phyloP scores from a whole-genome alignment of 345 rosid species.

The Lepidium africanum region DNA sequence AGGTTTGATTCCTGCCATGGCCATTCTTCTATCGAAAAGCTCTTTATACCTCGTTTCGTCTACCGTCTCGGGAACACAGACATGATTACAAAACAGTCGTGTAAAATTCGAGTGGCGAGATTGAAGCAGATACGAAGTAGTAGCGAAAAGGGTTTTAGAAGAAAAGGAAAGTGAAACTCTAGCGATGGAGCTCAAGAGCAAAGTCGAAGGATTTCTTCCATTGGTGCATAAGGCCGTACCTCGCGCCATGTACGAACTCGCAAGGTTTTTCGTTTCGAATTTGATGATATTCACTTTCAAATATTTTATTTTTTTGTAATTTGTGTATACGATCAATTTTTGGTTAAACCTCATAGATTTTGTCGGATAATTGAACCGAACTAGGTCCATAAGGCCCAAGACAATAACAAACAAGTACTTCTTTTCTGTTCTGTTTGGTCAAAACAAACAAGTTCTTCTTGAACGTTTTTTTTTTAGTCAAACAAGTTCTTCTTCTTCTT shows the following conservation, averaged over 20 bases:
- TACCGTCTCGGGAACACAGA: constrained; percentile 22
- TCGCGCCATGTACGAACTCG: constrained; percentile 38
- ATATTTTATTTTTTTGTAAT: neutral
- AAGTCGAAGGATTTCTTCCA: constrained; percentile 30
- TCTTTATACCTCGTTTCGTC: constrained; percentile 37
- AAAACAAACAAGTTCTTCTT: neutral
- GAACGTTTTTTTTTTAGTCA: too few relatives aligned
- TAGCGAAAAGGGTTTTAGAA: constrained; percentile 18
- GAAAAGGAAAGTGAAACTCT: constrained; percentile 28
- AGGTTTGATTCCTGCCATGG: constrained; percentile 77
- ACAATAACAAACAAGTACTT: neutral
- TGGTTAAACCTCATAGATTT: neutral
- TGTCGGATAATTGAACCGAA: neutral
- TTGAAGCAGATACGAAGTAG: constrained; percentile 4
- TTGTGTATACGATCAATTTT: neutral
- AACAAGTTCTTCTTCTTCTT: too few relatives aligned
- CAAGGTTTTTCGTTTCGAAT: neutral
- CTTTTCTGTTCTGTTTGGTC: too few relatives aligned
- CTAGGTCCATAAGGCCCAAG: neutral
- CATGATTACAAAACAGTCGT: constrained; percentile 40
- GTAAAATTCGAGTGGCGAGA: constrained; percentile 17
- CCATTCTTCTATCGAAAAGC: constrained; percentile 63
- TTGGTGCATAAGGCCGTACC: constrained; percentile 32
- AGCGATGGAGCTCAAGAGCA: constrained; percentile 17
- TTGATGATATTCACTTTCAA: neutral